phyloP scores from a whole-genome alignment of 129 eudicot genomes.

The Pulicaria dysenterica region DNA sequence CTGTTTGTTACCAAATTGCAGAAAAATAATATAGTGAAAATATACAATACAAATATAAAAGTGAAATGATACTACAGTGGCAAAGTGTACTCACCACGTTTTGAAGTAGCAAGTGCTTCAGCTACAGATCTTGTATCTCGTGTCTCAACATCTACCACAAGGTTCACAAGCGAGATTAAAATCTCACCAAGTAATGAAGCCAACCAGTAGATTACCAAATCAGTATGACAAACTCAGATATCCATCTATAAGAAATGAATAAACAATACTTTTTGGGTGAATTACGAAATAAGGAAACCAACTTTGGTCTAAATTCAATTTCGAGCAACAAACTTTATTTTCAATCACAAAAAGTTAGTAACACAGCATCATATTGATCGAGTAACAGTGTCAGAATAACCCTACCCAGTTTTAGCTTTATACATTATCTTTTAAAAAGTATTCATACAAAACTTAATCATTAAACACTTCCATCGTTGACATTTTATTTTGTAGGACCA shows the following conservation, averaged over 20 bases:
- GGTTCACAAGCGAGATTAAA: constrained; percentile 4
- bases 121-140: constrained; percentile 88
- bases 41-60: not conserved
- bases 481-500: not conserved
- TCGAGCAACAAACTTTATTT: too few relatives aligned
- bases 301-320: not conserved
- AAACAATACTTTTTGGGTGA: not conserved
- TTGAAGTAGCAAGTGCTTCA: constrained; percentile 82
- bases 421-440: not conserved
- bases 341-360: too few relatives aligned
- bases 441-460: not conserved
- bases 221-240: too few relatives aligned
- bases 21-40: not conserved
- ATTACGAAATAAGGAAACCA: not conserved
- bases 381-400: too few relatives aligned
- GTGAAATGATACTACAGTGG: not conserved
- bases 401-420: too few relatives aligned
- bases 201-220: not conserved
- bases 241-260: not conserved
- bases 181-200: not conserved
- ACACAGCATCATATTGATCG: too few relatives aligned
- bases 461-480: not conserved
- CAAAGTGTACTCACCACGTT: constrained; percentile 54
- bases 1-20: constrained; percentile 45
- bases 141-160: constrained; percentile 64